Evolutionary conservation across 441 rosid species (phyloP), one percentile per base, ranked within the genome.

Genomic region (Populus hybrid): DNA sequence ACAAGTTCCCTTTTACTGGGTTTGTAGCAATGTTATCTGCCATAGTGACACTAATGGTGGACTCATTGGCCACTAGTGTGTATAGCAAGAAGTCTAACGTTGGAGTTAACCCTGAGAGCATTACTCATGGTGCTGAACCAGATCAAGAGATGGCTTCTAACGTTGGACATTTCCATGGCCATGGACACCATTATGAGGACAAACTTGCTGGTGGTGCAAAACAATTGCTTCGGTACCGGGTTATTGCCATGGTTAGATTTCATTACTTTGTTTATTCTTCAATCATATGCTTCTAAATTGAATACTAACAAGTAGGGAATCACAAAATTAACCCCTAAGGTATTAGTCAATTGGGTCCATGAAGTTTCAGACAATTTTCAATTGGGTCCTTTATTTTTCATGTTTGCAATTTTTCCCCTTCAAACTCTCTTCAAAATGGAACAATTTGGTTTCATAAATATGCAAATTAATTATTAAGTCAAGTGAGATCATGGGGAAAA

Each of bases 211-310:
- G 20, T 3, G 34, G 26, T 0, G 82, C 7, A 34, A 53, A 83
- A 67, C 87, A 88, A 46, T 79, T 89, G 70, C 82, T 89, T 67
- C 89, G 93, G 4, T 88, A 83, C 63, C 85, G 92, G 42, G 92
- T 91, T 63, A 79, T 91, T 63, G 92, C 95, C 72, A 89, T 89
- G 94, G 94, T 90, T n/a, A 79, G 88, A 65, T 65, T 77, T 69
- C 66, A 18, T 74, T 50, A 68, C 71, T 68, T 1, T 16, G n/a
- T 34, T 8, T 21, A 9, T 9, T 34, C 20, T 32, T 68, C 18
- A 32, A 3, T 6, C 23, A 21, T 32, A 8, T 36, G 11, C 4
- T 10, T 73, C 35, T 42, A 42, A 1, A 42, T 1, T 64, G 24
- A 64, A 38, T 42, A 4, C 18, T 42, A 12, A 4, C 5, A 42